Evolutionary conservation across 2,329 filamentous ascomycete species (phyloP).

Genomic region (Aspergillus ochraceoroseus): DNA sequence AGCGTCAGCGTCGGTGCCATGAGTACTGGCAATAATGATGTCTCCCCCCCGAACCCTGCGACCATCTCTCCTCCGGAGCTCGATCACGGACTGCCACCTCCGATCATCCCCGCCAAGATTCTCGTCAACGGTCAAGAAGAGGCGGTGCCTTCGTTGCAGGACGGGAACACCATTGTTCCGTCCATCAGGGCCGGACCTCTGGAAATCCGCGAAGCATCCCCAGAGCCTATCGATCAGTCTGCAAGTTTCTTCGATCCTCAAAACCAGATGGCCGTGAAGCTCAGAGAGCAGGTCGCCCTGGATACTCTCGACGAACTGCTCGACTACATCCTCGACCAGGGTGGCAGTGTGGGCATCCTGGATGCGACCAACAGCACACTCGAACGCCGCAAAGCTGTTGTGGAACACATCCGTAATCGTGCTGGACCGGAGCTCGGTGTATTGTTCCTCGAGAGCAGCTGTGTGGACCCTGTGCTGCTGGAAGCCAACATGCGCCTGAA

Average conservation of each 20-base stretch:
- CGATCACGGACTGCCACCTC: slow-evolving; percentile 36
- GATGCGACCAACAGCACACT: slow-evolving; percentile 97
- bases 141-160: slow-evolving; percentile 18
- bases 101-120: slow-evolving; percentile 49
- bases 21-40: slow-evolving; percentile 19
- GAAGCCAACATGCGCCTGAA: slow-evolving; percentile 98
- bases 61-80: slow-evolving; percentile 25
- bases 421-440: slow-evolving; percentile 84
- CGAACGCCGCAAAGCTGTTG: slow-evolving; percentile 73
- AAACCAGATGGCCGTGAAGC: slow-evolving; percentile 72
- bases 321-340: slow-evolving; percentile 76
- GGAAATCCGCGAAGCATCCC: slow-evolving; percentile 27
- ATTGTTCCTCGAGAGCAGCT: slow-evolving; percentile 92
- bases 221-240: slow-evolving; percentile 71
- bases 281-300: slow-evolving; percentile 87
- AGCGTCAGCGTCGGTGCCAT: slow-evolving; percentile 37
- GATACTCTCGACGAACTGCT: slow-evolving; percentile 88
- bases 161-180: slow-evolving; percentile 26
- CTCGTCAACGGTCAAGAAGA: slow-evolving; percentile 54
- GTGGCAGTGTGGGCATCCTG: slow-evolving; percentile 87
- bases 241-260: slow-evolving; percentile 90
- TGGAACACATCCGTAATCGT: slow-evolving; percentile 72
- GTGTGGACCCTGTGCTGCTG: slow-evolving; percentile 74
- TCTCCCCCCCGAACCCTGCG: slow-evolving; percentile 4
- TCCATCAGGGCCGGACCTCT: slow-evolving; percentile 23